Base-by-base conservation (phyloP, 192 early-diverging fungal species). In the Coemansia sp. region DNA sequence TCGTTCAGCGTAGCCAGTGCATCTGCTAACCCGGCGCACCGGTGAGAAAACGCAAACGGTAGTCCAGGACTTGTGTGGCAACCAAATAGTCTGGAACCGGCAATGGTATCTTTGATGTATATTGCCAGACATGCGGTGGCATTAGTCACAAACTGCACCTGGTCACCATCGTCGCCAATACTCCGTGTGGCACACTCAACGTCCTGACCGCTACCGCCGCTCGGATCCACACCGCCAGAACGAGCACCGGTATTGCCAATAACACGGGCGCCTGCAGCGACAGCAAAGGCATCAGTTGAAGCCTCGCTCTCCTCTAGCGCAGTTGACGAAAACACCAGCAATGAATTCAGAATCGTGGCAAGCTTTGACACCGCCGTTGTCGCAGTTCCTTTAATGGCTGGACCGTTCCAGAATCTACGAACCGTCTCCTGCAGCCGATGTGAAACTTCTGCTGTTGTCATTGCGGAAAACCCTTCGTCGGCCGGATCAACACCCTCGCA, bases 371-470 rank as follows among this genome's bases (percentile, higher is more conserved):
- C 65, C 23, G 65, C 62, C 29, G 58, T 13, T 15, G 60, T 23
- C 14, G 56, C 29, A 2, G 42, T 29, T 9, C 62, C 63, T n/a
- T 45, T 62, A 13, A 61, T 34, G 0, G 65, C 64, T 6, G 71
- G 46, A 2, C 64, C 68, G 13, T 58, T 50, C 71, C 76, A 79
- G 59, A 79, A 79, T 9, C 64, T 64, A 9, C 54, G 41, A 6
- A 74, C 36, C 13, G 68, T 62, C 32, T 63, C 55, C 45, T 63
- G 69, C 57, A 79, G 58, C 19, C 76, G 43, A n/a, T 74, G 76
- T 1, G 76, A 71, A 9, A 79, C 76, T 41, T 79, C 76, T 15
- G 76, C 68, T 8, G 76, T 79, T 20, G 76, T 79, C 76, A 79
- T 79, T 2, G 76, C 76, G 6, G 76, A 79, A 14, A 79, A 79